Conservation (phyloP, 805 yeast genomes). For the Suhomyces prunicola region DNA sequence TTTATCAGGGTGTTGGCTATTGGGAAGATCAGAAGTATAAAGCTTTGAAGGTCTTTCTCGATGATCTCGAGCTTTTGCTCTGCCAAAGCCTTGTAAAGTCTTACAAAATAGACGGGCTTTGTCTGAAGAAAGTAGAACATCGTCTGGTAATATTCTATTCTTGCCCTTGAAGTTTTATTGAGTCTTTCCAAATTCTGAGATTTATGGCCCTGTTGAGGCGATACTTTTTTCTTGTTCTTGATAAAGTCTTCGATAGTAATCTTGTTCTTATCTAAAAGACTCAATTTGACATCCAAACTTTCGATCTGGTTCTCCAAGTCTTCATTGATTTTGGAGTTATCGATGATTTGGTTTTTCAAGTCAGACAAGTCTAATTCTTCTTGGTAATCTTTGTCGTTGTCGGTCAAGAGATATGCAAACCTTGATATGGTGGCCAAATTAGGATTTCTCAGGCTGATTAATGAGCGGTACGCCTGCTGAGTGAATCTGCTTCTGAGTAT, state of each 20-base stretch:
- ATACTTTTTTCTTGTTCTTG: constrained; percentile 33
- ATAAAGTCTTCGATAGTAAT: constrained; percentile 73
- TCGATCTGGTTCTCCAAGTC: constrained; percentile 70
- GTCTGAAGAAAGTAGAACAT: constrained; percentile 82
- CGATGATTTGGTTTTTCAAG: constrained; percentile 64
- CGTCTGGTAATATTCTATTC: constrained; percentile 70
- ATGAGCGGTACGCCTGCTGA: constrained; percentile 67
- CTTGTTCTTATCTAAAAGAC: constrained; percentile 73
- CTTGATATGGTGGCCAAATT: constrained; percentile 71
- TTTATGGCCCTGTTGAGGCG: constrained; percentile 19
- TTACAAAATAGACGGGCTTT: constrained; percentile 67
- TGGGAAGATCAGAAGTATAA: constrained; percentile 28
- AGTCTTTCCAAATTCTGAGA: constrained; percentile 26
- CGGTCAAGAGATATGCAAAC: constrained; percentile 73
- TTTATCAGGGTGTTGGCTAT: constrained; percentile 25
- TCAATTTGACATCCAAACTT: constrained; percentile 73
- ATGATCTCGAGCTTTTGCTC: constrained; percentile 4
- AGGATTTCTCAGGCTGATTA: constrained; percentile 71
- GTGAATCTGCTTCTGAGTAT: constrained; percentile 64
- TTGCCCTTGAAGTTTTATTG: constrained; percentile 42
- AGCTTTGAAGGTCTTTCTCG: constrained; percentile 18
- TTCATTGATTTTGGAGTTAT: constrained; percentile 67
- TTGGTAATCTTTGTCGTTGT: constrained; percentile 68
- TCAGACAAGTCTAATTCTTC: constrained; percentile 70
- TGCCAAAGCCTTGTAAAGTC: constrained; percentile 42